Evolutionary conservation across 441 rosid genomes (phyloP).

Genomic region (Mallotus repandus): DNA sequence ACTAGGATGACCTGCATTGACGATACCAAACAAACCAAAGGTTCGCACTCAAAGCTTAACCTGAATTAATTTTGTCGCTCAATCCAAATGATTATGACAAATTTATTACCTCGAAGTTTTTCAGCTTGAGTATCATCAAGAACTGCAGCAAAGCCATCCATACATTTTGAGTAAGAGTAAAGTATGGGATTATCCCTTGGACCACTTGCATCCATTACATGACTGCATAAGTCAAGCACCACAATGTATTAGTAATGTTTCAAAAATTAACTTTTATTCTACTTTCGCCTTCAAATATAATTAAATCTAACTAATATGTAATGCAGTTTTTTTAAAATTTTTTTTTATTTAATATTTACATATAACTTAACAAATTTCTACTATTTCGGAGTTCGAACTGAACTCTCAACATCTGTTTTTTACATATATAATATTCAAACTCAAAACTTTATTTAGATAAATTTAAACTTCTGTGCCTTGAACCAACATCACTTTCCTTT

Average conservation of each 20-base stretch:
- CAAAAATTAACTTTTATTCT: too few relatives aligned
- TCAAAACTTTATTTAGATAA: too few relatives aligned
- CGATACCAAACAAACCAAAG: not conserved
- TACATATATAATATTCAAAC: too few relatives aligned
- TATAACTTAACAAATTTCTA: too few relatives aligned
- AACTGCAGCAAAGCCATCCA: conserved; percentile 68
- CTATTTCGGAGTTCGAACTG: too few relatives aligned
- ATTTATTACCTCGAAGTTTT: conserved; percentile 38
- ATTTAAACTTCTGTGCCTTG: too few relatives aligned
- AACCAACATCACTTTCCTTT: not conserved
- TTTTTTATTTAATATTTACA: too few relatives aligned
- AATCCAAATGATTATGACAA: not conserved
- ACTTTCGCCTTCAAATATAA: too few relatives aligned
- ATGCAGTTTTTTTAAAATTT: too few relatives aligned
- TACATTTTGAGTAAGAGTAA: conserved; percentile 50
- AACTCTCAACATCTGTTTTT: too few relatives aligned
- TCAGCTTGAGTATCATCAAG: conserved; percentile 48
- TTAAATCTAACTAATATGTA: too few relatives aligned
- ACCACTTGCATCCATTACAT: conserved; percentile 21
- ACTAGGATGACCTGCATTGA: not conserved
- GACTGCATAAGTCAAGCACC: conserved; percentile 29
- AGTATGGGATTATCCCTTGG: conserved; percentile 36
- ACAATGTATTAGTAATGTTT: not conserved
- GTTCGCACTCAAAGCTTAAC: not conserved
- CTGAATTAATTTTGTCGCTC: not conserved